Evolutionary conservation across 2,329 filamentous ascomycete genomes (phyloP).

Genomic region (Trichoderma atrobrunneum): DNA sequence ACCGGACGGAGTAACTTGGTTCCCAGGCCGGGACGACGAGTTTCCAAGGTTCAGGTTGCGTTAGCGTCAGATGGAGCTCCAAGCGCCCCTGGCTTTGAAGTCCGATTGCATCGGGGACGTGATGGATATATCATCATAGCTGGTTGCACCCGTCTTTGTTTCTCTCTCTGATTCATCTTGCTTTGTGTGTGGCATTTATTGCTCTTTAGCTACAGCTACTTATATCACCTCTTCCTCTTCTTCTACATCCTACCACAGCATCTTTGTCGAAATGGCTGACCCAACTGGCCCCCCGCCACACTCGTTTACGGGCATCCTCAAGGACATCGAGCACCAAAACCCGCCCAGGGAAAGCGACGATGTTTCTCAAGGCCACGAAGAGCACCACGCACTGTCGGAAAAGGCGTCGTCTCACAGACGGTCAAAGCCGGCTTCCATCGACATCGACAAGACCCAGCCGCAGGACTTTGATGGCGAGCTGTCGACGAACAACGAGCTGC

Average conservation of each 20-base stretch:
- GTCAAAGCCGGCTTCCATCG: constrained; percentile 28
- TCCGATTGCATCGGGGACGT: background rate
- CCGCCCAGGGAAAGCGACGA: background rate
- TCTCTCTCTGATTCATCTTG: background rate
- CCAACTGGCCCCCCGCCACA: background rate
- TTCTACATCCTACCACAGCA: background rate
- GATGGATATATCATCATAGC: background rate
- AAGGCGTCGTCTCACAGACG: background rate
- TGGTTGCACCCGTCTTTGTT: background rate
- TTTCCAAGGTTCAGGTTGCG: background rate
- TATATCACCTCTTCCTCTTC: background rate
- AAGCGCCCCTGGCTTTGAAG: constrained; percentile 6
- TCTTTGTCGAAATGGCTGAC: constrained; percentile 5
- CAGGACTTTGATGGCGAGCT: constrained; percentile 57
- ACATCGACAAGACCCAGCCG: constrained; percentile 41
- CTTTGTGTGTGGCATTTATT: too few species aligned
- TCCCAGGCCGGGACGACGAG: background rate
- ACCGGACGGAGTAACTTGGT: constrained; percentile 12
- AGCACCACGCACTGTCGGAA: background rate
- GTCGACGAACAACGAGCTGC: constrained; percentile 54
- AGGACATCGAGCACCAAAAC: background rate
- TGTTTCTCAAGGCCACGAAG: background rate
- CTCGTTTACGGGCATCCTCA: constrained; percentile 15
- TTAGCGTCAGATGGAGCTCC: constrained; percentile 14
- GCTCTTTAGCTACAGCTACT: background rate